Evolutionary conservation across 2,329 filamentous ascomycete genomes (phyloP).

Genomic region (Parafenestella ontariensis): DNA sequence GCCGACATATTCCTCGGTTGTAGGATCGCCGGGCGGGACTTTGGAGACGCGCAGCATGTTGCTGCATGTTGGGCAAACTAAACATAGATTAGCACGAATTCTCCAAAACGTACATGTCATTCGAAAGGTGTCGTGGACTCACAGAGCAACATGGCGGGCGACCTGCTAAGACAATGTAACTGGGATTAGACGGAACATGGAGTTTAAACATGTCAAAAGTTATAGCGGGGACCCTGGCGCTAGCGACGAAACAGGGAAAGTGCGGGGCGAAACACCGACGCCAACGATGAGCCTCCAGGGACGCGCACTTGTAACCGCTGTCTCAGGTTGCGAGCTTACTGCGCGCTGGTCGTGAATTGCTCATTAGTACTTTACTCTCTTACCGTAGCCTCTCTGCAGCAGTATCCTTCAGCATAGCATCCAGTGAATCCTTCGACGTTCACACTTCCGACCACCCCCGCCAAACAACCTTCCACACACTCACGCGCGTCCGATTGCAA

Average conservation of each 20-base stretch:
- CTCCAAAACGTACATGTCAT: background rate
- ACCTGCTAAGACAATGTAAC: no score
- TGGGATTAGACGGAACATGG: no score
- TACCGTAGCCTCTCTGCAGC: background rate
- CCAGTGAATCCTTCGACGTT: slow-evolving; percentile 3
- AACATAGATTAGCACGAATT: background rate
- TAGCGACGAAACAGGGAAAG: slow-evolving; percentile 29
- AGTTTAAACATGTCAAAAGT: slow-evolving; percentile 28
- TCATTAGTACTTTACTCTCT: background rate
- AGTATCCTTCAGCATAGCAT: background rate
- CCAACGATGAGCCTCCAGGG: slow-evolving; percentile 18
- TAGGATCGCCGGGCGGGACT: slow-evolving; percentile 50
- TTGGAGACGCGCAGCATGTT: slow-evolving; percentile 80
- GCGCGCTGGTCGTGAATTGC: slow-evolving; percentile 12
- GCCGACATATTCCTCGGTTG: slow-evolving; percentile 46
- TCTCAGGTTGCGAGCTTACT: slow-evolving; percentile 24
- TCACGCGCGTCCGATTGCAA: slow-evolving; percentile 7
- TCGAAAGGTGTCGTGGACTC: slow-evolving; percentile 30
- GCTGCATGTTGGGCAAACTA: slow-evolving; percentile 81
- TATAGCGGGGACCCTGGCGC: slow-evolving; percentile 33
- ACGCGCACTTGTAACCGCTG: slow-evolving; percentile 20
- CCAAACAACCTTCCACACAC: slow-evolving; percentile 12
- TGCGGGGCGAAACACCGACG: slow-evolving; percentile 29
- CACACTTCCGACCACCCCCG: slow-evolving; percentile 17
- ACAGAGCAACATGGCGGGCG: slow-evolving; percentile 70